A percentile compares a stretch with the other conserved stretches of the same genome.
Conservation (phyloP, 2,329 filamentous ascomycete species). For the Talaromyces pinophilus region DNA sequence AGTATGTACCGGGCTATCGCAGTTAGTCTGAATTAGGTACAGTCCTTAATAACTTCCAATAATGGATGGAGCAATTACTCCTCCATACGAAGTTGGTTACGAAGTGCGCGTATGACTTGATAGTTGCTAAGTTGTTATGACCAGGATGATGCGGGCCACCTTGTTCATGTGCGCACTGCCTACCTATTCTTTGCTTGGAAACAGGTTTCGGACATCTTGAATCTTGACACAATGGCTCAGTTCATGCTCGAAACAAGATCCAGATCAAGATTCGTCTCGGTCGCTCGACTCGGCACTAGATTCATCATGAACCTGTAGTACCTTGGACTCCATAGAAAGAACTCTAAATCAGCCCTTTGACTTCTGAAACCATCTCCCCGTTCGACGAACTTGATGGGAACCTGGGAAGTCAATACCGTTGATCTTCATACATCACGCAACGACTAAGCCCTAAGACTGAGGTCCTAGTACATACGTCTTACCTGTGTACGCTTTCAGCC, state of each 20-base stretch:
- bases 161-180: too few relatives aligned
- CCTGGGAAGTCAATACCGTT: neutral
- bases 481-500: neutral
- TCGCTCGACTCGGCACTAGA: neutral
- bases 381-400: neutral
- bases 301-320: neutral
- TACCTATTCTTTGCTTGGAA: neutral
- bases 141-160: too few relatives aligned
- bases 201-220: neutral
- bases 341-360: neutral
- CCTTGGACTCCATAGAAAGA: neutral
- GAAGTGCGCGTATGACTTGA: too few relatives aligned
- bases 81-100: neutral
- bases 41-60: conserved; percentile 5
- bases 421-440: neutral
- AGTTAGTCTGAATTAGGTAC: neutral
- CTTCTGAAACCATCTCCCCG: neutral
- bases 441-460: too few relatives aligned
- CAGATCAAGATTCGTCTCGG: neutral
- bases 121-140: too few relatives aligned
- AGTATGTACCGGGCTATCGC: neutral
- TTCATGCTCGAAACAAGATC: neutral
- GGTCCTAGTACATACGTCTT: neutral
- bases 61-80: neutral
- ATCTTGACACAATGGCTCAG: neutral